Percentiles rank a stretch among this genome's conserved stretches.
phyloP scores from a whole-genome alignment of 176 grass and related monocot species.

The Paspalum vaginatum region DNA sequence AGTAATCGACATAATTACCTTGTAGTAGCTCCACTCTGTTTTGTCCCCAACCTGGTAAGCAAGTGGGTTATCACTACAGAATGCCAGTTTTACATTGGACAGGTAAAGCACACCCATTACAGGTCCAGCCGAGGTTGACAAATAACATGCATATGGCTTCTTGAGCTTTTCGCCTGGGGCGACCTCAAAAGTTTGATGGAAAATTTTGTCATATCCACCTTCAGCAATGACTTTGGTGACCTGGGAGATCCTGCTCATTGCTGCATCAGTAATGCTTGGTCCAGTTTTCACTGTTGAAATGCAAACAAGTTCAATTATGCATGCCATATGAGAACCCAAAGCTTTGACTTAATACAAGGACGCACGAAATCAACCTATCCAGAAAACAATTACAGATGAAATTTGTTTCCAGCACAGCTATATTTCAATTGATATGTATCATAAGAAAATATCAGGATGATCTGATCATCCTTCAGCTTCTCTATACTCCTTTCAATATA shows the following conservation, averaged over 20 bases:
- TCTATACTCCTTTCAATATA: neutral
- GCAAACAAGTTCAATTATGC: neutral
- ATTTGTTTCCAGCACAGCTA: neutral
- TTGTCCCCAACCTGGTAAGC: slow-evolving; percentile 85
- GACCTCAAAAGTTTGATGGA: slow-evolving; percentile 85
- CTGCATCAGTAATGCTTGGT: slow-evolving; percentile 92
- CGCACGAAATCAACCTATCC: neutral
- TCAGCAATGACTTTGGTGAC: slow-evolving; percentile 95
- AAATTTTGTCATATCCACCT: slow-evolving; percentile 98
- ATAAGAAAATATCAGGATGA: neutral
- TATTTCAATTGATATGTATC: neutral
- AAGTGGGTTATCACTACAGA: slow-evolving; percentile 94
- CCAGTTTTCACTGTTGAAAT: slow-evolving; percentile 92
- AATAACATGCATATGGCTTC: slow-evolving; percentile 83
- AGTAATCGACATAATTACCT: slow-evolving; percentile 58
- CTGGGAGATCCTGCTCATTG: slow-evolving; percentile 90
- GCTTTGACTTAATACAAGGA: neutral
- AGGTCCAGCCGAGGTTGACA: slow-evolving; percentile 94
- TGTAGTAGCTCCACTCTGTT: slow-evolving; percentile 96
- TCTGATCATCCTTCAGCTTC: neutral
- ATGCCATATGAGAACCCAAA: neutral
- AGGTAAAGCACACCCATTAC: slow-evolving; percentile 96
- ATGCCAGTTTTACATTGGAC: slow-evolving; percentile 85
- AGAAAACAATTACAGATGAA: neutral
- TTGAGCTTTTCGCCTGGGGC: slow-evolving; percentile 84